A percentile compares a stretch with the other conserved stretches of the same genome.
Evolutionary conservation across 495 filamentous ascomycete species (phyloP).

Genomic region (Pseudevernia furfuracea): DNA sequence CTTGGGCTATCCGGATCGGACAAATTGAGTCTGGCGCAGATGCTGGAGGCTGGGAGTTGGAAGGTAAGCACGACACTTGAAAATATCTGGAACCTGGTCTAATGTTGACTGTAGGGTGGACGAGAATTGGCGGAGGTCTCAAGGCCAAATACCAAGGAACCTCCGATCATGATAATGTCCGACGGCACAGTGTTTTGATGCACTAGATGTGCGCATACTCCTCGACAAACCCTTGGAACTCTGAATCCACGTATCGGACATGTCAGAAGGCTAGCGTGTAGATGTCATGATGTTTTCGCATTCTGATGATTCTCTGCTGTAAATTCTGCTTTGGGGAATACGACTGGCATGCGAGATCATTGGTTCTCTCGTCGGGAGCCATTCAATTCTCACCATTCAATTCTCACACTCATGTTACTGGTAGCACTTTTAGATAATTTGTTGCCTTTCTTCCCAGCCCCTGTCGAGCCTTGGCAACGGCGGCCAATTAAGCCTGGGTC

Average conservation of each 20-base stretch:
- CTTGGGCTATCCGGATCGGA: constrained; percentile 47
- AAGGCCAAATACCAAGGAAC: constrained; percentile 91
- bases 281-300: too few species aligned
- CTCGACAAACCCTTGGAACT: neutral
- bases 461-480: neutral
- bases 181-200: constrained; percentile 87
- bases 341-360: neutral
- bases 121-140: constrained; percentile 94
- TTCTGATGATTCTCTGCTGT: neutral
- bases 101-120: constrained; percentile 58
- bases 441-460: neutral
- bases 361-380: neutral
- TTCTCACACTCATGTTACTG: neutral
- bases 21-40: constrained; percentile 53
- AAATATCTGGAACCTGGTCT: neutral
- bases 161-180: constrained; percentile 91
- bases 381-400: neutral
- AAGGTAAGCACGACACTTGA: constrained; percentile 53
- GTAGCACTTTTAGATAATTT: neutral
- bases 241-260: neutral
- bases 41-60: constrained; percentile 66
- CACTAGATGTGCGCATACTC: neutral
- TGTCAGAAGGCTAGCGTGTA: neutral
- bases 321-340: neutral
- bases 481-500: too few species aligned